phyloP scores from a whole-genome alignment of 2,329 filamentous ascomycete species.

The Cucurbitaria berberidis region DNA sequence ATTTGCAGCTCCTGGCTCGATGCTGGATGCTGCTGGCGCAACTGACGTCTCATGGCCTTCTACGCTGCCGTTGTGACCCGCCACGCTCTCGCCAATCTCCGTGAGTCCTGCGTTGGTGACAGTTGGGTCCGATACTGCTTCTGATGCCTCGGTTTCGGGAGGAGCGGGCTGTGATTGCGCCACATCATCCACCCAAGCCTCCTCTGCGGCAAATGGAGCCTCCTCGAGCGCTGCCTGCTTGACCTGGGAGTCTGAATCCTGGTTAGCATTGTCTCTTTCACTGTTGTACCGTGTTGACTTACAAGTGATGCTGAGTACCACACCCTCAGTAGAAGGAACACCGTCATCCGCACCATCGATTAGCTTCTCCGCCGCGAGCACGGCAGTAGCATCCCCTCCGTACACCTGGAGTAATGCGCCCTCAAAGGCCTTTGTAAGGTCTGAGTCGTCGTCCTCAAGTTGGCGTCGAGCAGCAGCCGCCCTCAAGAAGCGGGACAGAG shows the following conservation, averaged over 20 bases:
- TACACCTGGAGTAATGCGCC: conserved; percentile 80
- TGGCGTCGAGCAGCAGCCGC: conserved; percentile 77
- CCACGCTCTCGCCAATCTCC: conserved; percentile 62
- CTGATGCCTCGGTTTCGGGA: conserved; percentile 42
- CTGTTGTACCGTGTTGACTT: conserved; percentile 45
- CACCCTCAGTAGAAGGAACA: conserved; percentile 69
- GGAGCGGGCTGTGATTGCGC: conserved; percentile 52
- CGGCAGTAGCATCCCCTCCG: conserved; percentile 75
- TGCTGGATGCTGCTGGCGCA: conserved; percentile 47
- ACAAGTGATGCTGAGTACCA: conserved; percentile 74
- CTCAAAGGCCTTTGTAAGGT: conserved; percentile 82
- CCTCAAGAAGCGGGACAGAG: conserved; percentile 79
- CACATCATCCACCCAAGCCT: conserved; percentile 57
- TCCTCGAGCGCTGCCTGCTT: conserved; percentile 59
- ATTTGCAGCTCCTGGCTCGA: conserved; percentile 53
- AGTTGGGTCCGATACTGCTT: conserved; percentile 66
- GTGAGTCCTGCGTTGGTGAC: conserved; percentile 70
- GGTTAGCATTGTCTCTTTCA: conserved; percentile 14
- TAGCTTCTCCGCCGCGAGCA: conserved; percentile 76
- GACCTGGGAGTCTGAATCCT: conserved; percentile 61
- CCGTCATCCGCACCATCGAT: conserved; percentile 73
- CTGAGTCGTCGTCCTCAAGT: conserved; percentile 71
- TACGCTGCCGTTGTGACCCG: conserved; percentile 36
- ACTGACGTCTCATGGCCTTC: conserved; percentile 33
- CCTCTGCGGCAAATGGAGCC: conserved; percentile 61